Conservation (phyloP, 805 yeast species). For the Maudiozyma serrabonitensis region DNA sequence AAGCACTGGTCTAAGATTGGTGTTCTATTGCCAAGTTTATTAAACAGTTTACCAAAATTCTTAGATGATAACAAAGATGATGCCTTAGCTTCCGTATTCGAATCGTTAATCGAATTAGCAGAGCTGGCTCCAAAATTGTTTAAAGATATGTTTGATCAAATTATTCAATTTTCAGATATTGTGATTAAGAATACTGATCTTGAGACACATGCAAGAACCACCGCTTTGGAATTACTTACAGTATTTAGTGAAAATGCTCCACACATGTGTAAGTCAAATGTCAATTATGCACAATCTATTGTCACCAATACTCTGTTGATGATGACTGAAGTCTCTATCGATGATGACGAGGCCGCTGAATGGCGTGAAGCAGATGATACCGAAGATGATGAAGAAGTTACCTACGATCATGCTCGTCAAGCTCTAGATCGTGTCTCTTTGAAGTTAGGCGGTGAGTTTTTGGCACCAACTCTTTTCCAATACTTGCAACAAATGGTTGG, state of each 20-base stretch:
- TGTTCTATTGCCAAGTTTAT: constrained; percentile 69
- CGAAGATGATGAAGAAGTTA: constrained; percentile 75
- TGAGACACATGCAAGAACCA: constrained; percentile 69
- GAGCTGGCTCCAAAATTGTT: constrained; percentile 93
- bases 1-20: constrained; percentile 67
- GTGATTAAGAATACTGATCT: constrained; percentile 74
- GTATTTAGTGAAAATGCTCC: constrained; percentile 92
- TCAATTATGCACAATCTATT: constrained; percentile 59
- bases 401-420: constrained; percentile 87
- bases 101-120: constrained; percentile 80
- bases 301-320: constrained; percentile 66
- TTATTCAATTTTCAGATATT: constrained; percentile 74
- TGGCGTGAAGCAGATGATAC: constrained; percentile 78
- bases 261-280: constrained; percentile 80
- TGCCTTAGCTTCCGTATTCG: constrained; percentile 80
- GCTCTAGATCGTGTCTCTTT: constrained; percentile 86
- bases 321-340: constrained; percentile 88
- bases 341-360: constrained; percentile 80
- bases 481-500: constrained; percentile 75
- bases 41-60: constrained; percentile 81
- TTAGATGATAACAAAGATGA: constrained; percentile 68
- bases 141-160: constrained; percentile 80
- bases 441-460: constrained; percentile 68
- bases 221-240: constrained; percentile 81
- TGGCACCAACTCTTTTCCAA: constrained; percentile 81